Evolutionary conservation across 73 alveolate species (phyloP), one percentile per base, ranked within the genome.

Genomic region (Diophrys appendiculata): DNA sequence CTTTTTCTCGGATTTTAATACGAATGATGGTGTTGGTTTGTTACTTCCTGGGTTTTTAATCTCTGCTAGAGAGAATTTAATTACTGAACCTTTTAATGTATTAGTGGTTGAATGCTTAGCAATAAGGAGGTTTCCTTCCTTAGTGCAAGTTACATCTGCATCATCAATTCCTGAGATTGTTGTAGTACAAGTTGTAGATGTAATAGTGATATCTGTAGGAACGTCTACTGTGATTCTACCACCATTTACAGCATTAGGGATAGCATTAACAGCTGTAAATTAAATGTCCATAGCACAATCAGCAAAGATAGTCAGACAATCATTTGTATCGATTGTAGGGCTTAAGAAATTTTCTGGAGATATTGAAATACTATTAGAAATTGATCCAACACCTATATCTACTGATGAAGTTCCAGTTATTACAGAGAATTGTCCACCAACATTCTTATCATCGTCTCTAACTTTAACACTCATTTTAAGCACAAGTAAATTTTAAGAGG

Each of bases 321-420:
- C 86, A 34, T 67, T 64, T 33, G 73, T 86, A 26, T 27, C 30
- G 5, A 86, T 68, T 1, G 78, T 65, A 29, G 69, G 65, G 43
- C 68, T 60, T 8, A 34, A 11, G 27, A 86, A 71, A 8, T 65
- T 29, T 1, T 52, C 87, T 25, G 89, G 93, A 0, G 2, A 30
- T 26, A 86, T 33, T 0, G 72, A 31, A 11, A 86, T 25, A 52
- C 82, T 1, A 74, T 80, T 86, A 28, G 72, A 33, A 26, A 34
- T 24, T 14, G 89, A 54, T 1, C 93, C 93, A 27, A n/a, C 3
- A 13, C 93, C 93, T 1, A 80, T 86, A 86, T 86, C 93, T 2
- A 35, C 43, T 28, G 56, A 55, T 0, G 89, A 28, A 29, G 79
- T 55, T 67, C 87, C 68, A 13, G 87, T 82, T 8, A 73, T 73